A percentile compares a stretch with the other conserved stretches of the same genome.
Conservation (phyloP, 2,329 filamentous ascomycete species). For the Ilyonectria destructans region DNA sequence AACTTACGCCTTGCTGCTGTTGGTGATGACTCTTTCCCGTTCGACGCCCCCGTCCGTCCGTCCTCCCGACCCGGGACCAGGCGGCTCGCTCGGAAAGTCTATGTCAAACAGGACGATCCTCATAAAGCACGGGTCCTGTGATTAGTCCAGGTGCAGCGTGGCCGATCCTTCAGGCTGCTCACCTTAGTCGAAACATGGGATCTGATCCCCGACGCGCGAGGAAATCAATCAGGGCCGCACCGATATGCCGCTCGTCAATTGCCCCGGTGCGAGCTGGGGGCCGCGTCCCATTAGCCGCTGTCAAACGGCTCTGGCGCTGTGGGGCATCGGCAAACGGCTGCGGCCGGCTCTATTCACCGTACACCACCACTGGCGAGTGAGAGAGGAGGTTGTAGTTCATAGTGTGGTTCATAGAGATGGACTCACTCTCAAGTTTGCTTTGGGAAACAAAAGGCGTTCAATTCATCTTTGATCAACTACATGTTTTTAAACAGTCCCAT, state of each 20-base stretch:
- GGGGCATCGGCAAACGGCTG: neutral
- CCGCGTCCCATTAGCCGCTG: slow-evolving; percentile 3
- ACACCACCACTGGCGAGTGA: neutral
- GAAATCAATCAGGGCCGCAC: neutral
- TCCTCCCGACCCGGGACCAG: neutral
- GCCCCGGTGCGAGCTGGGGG: neutral
- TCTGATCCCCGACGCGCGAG: neutral
- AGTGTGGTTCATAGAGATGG: neutral
- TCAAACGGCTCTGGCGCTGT: neutral
- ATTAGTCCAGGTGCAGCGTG: neutral
- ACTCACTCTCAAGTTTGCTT: neutral
- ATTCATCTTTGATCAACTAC: too few relatives aligned
- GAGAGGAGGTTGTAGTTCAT: neutral
- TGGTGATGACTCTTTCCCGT: neutral
- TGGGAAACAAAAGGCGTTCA: neutral
- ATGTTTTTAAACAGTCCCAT: too few relatives aligned
- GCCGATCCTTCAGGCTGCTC: neutral
- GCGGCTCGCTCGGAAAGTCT: neutral
- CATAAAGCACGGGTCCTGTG: neutral
- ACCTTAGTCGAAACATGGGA: neutral
- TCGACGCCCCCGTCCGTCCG: neutral
- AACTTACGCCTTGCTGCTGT: neutral
- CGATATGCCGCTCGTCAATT: neutral
- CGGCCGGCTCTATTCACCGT: neutral
- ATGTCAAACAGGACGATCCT: slow-evolving; percentile 6